Evolutionary conservation across 768 basidiomycete species (phyloP), one percentile per base, ranked within the genome.

Genomic region (Leucogyrophana mollusca): DNA sequence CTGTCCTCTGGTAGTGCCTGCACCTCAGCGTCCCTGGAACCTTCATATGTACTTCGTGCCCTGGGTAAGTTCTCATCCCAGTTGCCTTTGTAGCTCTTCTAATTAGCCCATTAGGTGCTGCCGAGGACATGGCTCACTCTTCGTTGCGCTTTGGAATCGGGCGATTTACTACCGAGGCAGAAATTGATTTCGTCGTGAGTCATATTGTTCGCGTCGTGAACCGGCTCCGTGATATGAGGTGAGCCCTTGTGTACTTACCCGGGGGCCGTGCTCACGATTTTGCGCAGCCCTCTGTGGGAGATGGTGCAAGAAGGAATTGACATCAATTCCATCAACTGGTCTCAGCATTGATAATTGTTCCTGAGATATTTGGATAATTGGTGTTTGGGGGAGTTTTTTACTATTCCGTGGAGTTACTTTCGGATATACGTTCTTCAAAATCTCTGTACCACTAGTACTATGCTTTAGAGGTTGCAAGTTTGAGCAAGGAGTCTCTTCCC

Each of bases 221-320:
- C 40, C 79, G 78, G 52, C 77, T 99, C 53, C 82, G 95, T 41
- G 95, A 99, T 50, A 93, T 99, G 91, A 94, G 89, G 87, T 84
- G 41, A 23, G 76, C 61, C 35, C 40, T 41, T 20, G 24, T 46
- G 17, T 34, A 42, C 40, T 47, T 9, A 14, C 32, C 32, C 24
- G 51, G 44, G 41, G 50, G 23, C 40, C 53, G 22, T 57, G 40
- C 40, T 43, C 40, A 42, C 20, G 23, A 20, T 40, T 38, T 32
- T 18, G 21, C 41, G 1, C 51, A 91, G 92, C 60, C 96, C 96
- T 25, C 69, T 99, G 44, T 99, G 95, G 95, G 96, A 99, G 72
- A 97, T 99, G 94, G 94, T 98, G 13, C 93, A 96, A 69, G 96
- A 98, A 64, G 95, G 95, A 34, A 94, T 98, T 49, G 96, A 99